Conservation (phyloP, 345 rosid genomes). For the rapeseed (Brassica napus) region Da-Ae NC_063444.1:37801001-37801500, state of each 20-base stretch:
- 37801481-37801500: neutral
- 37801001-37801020: neutral
- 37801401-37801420: neutral
- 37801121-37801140: neutral
- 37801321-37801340: neutral
- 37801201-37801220: neutral
- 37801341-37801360: neutral
- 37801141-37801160: neutral
- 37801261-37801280: neutral
- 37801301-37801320: neutral
- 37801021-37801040: neutral
- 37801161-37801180: neutral
- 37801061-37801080: neutral
- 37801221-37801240: neutral
- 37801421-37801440: neutral
- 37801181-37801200: neutral
- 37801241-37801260: neutral
- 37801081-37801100: neutral
- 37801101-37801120: neutral
- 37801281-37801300: neutral
- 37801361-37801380: neutral
- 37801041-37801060: neutral
- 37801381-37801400: neutral
- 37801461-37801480: neutral
- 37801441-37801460: neutral